Evolutionary conservation across 768 basidiomycete species (phyloP).

Genomic region (Naganishia antarctica): DNA sequence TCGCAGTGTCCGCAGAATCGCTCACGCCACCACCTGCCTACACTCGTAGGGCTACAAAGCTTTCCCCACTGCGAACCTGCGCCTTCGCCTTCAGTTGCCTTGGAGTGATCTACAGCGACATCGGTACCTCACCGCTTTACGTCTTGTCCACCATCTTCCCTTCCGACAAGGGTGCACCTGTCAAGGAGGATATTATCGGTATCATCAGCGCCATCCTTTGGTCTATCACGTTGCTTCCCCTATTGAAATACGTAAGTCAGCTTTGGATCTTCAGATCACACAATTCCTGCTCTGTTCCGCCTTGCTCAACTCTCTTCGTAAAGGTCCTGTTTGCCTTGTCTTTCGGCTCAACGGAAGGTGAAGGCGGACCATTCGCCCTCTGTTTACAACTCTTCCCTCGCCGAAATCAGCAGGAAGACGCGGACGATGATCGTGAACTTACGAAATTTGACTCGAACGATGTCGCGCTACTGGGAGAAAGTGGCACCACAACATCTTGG

Average conservation of each 20-base stretch:
- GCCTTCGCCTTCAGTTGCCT: constrained; percentile 29
- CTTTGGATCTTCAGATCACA: neutral
- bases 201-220: constrained; percentile 63
- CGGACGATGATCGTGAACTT: constrained; percentile 57
- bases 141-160: constrained; percentile 65
- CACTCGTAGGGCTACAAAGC: neutral
- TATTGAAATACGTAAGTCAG: constrained; percentile 58
- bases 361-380: constrained; percentile 66
- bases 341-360: constrained; percentile 58
- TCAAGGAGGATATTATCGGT: constrained; percentile 62
- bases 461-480: neutral
- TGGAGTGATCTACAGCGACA: constrained; percentile 53
- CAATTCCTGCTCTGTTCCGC: too few relatives aligned
- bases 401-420: constrained; percentile 45
- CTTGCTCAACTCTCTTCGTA: neutral
- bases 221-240: constrained; percentile 60
- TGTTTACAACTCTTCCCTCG: constrained; percentile 29
- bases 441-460: constrained; percentile 52
- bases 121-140: constrained; percentile 61
- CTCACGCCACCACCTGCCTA: neutral
- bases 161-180: constrained; percentile 53
- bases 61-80: neutral
- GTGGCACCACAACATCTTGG: constrained; percentile 1
- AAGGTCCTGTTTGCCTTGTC: constrained; percentile 54
- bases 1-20: neutral